phyloP scores from a whole-genome alignment of 1,139 yeast species.

The Blastobotrys serpentis region DNA sequence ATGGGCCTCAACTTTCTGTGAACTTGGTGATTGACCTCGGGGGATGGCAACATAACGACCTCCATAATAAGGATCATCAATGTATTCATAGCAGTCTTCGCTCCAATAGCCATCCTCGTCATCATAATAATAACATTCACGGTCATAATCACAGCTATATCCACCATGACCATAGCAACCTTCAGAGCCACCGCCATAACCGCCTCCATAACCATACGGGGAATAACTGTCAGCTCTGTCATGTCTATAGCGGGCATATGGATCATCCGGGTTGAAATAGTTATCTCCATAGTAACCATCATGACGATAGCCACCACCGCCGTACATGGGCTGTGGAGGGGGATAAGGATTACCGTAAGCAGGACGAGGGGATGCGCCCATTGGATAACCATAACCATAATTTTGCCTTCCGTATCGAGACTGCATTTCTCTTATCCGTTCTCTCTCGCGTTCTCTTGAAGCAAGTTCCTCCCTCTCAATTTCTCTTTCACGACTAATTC shows the following conservation, averaged over 20 bases:
- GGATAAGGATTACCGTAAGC: neutral
- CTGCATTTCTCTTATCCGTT: slow-evolving; percentile 13
- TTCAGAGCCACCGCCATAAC: slow-evolving; percentile 8
- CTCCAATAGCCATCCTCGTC: neutral
- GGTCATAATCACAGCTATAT: neutral
- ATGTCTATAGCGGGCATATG: too few relatives aligned
- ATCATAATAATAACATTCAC: neutral
- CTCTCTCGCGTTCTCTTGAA: slow-evolving; percentile 11
- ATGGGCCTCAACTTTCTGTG: slow-evolving; percentile 5
- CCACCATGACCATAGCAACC: too few relatives aligned
- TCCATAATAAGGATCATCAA: neutral
- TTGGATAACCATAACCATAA: too few relatives aligned
- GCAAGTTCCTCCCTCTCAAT: slow-evolving; percentile 15
- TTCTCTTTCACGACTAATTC: slow-evolving; percentile 14
- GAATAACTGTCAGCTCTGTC: too few relatives aligned
- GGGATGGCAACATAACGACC: neutral
- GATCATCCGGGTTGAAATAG: too few relatives aligned
- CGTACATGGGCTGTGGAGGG: too few relatives aligned
- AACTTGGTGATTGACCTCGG: neutral
- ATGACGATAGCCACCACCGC: neutral
- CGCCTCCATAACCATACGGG: slow-evolving; percentile 3
- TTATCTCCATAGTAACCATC: too few relatives aligned
- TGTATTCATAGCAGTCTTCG: neutral
- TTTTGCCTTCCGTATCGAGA: neutral
- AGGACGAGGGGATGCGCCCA: too few relatives aligned